Percentiles rank a stretch among this genome's conserved stretches.
phyloP scores from a whole-genome alignment of 345 rosid genomes.

The Pistacia atlantica region DNA sequence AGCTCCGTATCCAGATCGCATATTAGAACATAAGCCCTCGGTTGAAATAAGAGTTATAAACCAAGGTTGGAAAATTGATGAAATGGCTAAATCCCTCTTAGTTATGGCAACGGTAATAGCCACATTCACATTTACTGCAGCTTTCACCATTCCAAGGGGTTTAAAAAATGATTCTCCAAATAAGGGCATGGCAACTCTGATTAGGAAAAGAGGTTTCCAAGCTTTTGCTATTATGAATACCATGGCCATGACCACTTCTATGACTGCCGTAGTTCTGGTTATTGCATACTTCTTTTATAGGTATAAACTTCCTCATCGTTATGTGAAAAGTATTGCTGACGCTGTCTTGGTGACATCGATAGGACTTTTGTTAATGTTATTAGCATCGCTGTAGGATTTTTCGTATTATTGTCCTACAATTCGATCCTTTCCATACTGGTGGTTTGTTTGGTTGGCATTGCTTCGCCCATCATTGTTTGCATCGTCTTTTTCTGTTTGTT shows the following conservation, averaged over 20 bases:
- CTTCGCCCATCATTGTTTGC: no score
- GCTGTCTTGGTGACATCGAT: background rate
- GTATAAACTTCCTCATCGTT: background rate
- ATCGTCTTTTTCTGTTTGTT: no score
- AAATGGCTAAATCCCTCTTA: constrained; percentile 16
- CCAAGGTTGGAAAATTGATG: background rate
- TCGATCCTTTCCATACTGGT: no score
- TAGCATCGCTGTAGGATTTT: constrained; percentile 24
- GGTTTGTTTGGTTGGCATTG: no score
- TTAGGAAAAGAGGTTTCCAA: constrained; percentile 4
- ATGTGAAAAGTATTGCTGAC: background rate
- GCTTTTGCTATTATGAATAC: constrained; percentile 16
- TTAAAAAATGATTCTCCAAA: background rate
- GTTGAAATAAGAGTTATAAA: background rate
- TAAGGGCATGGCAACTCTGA: constrained; percentile 2
- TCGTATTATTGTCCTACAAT: background rate
- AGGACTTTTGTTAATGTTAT: constrained; percentile 20
- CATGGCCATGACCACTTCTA: constrained; percentile 18
- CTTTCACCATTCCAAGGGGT: constrained; percentile 24
- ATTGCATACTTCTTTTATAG: no score
- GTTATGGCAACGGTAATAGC: constrained; percentile 23
- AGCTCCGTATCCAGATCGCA: constrained; percentile 1
- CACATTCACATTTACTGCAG: constrained; percentile 26
- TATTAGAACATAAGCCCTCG: background rate
- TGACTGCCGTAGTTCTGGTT: constrained; percentile 4